A percentile compares a stretch with the other conserved stretches of the same genome.
phyloP scores from a whole-genome alignment of 768 basidiomycete species.

The Tylopilus subfusipes region DNA sequence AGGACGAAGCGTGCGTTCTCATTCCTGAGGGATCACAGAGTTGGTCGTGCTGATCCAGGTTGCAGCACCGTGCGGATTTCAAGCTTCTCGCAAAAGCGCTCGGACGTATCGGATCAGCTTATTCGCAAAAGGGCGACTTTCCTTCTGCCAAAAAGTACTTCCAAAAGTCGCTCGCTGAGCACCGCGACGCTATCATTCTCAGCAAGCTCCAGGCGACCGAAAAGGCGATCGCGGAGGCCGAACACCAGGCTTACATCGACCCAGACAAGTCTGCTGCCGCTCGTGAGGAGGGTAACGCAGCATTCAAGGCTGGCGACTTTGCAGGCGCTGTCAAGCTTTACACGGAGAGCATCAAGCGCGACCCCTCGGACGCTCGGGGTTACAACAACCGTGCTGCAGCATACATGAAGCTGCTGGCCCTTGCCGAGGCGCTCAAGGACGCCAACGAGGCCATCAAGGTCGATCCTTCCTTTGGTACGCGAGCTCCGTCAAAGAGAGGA shows the following conservation, averaged over 20 bases:
- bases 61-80: slow-evolving; percentile 83
- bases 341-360: slow-evolving; percentile 94
- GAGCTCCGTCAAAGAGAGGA: background rate
- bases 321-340: slow-evolving; percentile 89
- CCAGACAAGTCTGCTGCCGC: slow-evolving; percentile 77
- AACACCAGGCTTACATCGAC: slow-evolving; percentile 82
- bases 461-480: slow-evolving; percentile 79
- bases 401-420: slow-evolving; percentile 89
- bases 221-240: slow-evolving; percentile 70
- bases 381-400: slow-evolving; percentile 99
- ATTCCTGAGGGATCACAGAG: background rate
- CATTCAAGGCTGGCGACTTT: slow-evolving; percentile 93
- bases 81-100: slow-evolving; percentile 94
- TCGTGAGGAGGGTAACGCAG: slow-evolving; percentile 87
- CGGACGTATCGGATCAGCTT: slow-evolving; percentile 84
- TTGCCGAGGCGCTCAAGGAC: slow-evolving; percentile 96
- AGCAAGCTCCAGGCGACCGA: slow-evolving; percentile 87
- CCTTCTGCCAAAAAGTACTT: slow-evolving; percentile 82
- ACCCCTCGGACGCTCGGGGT: slow-evolving; percentile 83
- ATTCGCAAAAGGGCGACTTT: slow-evolving; percentile 76
- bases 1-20: slow-evolving; percentile 63
- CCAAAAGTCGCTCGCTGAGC: slow-evolving; percentile 92
- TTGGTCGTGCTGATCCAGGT: background rate
- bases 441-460: slow-evolving; percentile 89
- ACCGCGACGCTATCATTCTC: slow-evolving; percentile 90